phyloP scores from a whole-genome alignment of 2,329 filamentous ascomycete genomes.

The Ophiosphaerella herpotricha region DNA sequence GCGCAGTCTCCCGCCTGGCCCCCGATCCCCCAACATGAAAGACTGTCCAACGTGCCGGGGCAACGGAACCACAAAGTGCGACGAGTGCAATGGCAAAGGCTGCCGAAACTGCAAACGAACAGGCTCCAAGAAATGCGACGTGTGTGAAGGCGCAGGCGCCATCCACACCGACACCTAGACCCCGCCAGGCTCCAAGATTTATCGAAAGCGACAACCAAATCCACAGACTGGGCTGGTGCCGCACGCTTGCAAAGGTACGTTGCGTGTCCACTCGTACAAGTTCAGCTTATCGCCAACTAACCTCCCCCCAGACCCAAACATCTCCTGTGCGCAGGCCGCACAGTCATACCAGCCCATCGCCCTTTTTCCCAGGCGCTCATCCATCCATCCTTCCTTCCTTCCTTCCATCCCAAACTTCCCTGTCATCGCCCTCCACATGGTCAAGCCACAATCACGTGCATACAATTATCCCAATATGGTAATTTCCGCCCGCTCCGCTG shows the following conservation, averaged over 20 bases:
- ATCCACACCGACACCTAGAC: constrained; percentile 37
- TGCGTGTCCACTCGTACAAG: no score
- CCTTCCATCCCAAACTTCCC: no score
- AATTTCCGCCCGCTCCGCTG: constrained; percentile 12
- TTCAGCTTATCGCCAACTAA: no score
- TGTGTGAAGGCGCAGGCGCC: constrained; percentile 41
- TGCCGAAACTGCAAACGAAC: constrained; percentile 35
- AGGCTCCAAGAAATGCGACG: constrained; percentile 33
- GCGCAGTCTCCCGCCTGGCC: not conserved
- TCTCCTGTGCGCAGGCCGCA: no score
- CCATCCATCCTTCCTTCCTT: no score
- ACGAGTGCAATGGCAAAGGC: constrained; percentile 37
- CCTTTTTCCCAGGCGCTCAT: no score
- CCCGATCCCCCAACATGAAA: constrained; percentile 22
- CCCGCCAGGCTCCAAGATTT: constrained; percentile 4
- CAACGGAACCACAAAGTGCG: constrained; percentile 40
- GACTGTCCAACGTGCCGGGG: constrained; percentile 42
- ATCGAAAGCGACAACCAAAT: constrained; percentile 9
- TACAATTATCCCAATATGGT: no score
- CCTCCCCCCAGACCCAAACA: no score
- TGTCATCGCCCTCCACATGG: no score
- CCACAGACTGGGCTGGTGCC: not conserved
- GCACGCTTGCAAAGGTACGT: no score
- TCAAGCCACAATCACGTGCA: no score
- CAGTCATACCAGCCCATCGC: no score